Evolutionary conservation across 2,329 filamentous ascomycete genomes (phyloP).

Genomic region (Remersonia thermophila): DNA sequence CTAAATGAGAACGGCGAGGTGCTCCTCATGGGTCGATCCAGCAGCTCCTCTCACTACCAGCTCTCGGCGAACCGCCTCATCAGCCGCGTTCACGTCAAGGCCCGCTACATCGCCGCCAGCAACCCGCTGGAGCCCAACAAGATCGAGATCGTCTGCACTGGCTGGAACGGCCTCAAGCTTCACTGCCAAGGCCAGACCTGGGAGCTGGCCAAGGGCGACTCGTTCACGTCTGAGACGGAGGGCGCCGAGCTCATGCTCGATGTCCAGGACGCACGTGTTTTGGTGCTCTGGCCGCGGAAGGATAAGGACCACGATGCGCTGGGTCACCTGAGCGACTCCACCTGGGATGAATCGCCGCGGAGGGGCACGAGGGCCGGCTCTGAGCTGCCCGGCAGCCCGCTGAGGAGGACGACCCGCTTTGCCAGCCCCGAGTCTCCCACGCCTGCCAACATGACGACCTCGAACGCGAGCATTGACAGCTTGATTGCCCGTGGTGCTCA

Average conservation of each 20-base stretch:
- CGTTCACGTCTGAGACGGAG: conserved; percentile 80
- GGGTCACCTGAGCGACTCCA: conserved; percentile 51
- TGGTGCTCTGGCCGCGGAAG: conserved; percentile 72
- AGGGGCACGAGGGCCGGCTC: conserved; percentile 20
- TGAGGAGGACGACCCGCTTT: conserved; percentile 45
- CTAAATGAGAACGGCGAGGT: conserved; percentile 71
- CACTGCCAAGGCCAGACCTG: conserved; percentile 82
- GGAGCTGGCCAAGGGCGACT: conserved; percentile 77
- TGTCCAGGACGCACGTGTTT: conserved; percentile 81
- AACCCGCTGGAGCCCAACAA: conserved; percentile 58
- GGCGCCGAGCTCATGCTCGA: conserved; percentile 87
- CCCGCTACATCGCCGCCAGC: conserved; percentile 62
- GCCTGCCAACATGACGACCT: conserved; percentile 31
- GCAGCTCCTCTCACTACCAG: conserved; percentile 90
- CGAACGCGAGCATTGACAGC: conserved; percentile 30
- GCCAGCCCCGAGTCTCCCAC: conserved; percentile 63
- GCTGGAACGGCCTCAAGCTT: conserved; percentile 91
- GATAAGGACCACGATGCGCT: conserved; percentile 29
- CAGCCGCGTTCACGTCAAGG: conserved; percentile 85
- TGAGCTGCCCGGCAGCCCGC: conserved; percentile 47
- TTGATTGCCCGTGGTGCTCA: conserved; percentile 26
- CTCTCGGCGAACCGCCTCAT: conserved; percentile 85
- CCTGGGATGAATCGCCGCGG: conserved; percentile 54
- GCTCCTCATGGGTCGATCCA: conserved; percentile 81
- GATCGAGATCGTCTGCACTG: conserved; percentile 80